These are phyloP conservation scores for Fusarium tanahbumbuense DNA, from an alignment of 2,329 filamentous ascomycete genomes.

Conservation along the genomic window DNA sequence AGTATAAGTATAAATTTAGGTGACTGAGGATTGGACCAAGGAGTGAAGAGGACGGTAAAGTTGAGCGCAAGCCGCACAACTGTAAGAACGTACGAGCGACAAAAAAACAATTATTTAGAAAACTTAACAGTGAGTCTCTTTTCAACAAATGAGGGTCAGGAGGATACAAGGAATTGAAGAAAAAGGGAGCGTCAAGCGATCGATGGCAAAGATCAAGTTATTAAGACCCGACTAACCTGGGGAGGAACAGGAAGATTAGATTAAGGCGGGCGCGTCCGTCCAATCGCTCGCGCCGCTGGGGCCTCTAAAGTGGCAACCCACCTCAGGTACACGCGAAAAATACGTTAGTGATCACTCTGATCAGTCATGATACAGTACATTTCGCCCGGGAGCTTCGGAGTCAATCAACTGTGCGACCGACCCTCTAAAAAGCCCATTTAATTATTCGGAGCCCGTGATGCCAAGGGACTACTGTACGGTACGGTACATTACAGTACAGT, in stretches of 20 bases:
- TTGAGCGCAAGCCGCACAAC: slow-evolving; percentile 11
- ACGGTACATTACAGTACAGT: background rate
- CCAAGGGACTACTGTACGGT: slow-evolving; percentile 2
- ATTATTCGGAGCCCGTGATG: slow-evolving; percentile 3
- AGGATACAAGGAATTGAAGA: slow-evolving; percentile 30
- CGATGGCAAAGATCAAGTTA: slow-evolving; percentile 39
- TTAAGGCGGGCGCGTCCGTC: slow-evolving; percentile 36
- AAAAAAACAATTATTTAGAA: slow-evolving; percentile 28
- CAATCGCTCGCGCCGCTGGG: slow-evolving; percentile 36
- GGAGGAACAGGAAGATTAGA: slow-evolving; percentile 34
- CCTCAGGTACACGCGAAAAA: slow-evolving; percentile 29
- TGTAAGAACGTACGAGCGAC: background rate
- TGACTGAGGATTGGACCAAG: background rate
- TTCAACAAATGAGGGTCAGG: slow-evolving; percentile 32
- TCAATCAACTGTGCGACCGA: slow-evolving; percentile 24
- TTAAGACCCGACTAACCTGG: slow-evolving; percentile 26
- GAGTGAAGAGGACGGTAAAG: slow-evolving; percentile 12
- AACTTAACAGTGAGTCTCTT: background rate
- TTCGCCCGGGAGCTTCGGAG: slow-evolving; percentile 35
- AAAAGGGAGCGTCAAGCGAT: slow-evolving; percentile 37
- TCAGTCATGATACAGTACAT: slow-evolving; percentile 23
- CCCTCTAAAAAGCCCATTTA: slow-evolving; percentile 9
- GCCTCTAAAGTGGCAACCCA: slow-evolving; percentile 30
- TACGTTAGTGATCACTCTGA: background rate
- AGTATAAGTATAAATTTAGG: slow-evolving; percentile 8